Percentiles rank a stretch among this genome's conserved stretches.
Evolutionary conservation across 1,284 basidiomycete genomes (phyloP).

Genomic region (Sporisorium iseilematis-ciliati): DNA sequence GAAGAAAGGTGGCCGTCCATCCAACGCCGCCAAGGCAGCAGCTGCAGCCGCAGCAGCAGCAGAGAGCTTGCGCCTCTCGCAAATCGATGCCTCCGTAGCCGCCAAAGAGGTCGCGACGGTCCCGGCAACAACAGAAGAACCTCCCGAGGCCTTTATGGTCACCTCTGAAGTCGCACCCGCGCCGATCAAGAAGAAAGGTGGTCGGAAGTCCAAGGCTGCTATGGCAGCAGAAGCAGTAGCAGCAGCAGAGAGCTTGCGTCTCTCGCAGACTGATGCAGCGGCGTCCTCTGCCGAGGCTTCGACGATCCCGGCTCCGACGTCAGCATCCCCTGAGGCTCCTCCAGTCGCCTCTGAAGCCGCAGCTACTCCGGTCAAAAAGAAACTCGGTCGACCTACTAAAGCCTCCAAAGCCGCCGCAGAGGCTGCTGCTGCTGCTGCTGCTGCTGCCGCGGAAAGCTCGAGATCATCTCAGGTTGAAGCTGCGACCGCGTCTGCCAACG

Average conservation of each 20-base stretch:
- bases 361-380: constrained; percentile 9
- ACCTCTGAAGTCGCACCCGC: not conserved
- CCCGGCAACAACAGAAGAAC: too few species aligned
- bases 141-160: too few species aligned
- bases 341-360: not conserved
- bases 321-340: too few species aligned
- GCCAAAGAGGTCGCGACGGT: too few species aligned
- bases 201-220: constrained; percentile 8
- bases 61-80: too few species aligned
- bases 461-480: not conserved
- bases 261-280: too few species aligned
- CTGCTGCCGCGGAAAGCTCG: not conserved
- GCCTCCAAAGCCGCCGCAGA: constrained; percentile 1
- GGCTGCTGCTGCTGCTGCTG: constrained; percentile 5
- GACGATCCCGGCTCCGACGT: too few species aligned
- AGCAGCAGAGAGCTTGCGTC: too few species aligned
- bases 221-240: too few species aligned
- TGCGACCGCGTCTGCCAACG: not conserved
- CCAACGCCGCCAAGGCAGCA: too few species aligned
- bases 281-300: not conserved
- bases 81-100: not conserved
- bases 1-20: too few species aligned
- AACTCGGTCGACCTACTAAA: constrained; percentile 7
- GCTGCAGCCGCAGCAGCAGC: too few species aligned
- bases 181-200: constrained; percentile 10